Evolutionary conservation across 768 basidiomycete genomes (phyloP).

Genomic region (Leccinum longicurvipes): DNA sequence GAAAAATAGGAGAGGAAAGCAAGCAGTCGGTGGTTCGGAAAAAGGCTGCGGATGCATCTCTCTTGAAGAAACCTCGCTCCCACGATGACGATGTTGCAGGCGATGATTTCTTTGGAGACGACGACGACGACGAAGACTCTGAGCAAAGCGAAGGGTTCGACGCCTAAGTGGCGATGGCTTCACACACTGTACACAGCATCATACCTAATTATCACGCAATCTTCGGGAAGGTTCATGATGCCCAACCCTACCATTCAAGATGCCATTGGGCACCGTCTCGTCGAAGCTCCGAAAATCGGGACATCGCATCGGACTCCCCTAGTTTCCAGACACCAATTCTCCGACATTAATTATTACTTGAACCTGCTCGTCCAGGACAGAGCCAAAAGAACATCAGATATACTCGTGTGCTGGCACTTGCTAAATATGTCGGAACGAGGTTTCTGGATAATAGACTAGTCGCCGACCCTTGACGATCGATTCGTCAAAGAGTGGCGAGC

Average conservation of each 20-base stretch:
- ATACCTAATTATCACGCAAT: constrained; percentile 16
- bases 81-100: constrained; percentile 11
- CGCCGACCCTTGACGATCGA: neutral
- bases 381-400: neutral
- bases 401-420: neutral
- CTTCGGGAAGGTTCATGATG: neutral
- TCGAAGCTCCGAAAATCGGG: neutral
- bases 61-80: constrained; percentile 4
- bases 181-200: constrained; percentile 62
- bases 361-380: neutral
- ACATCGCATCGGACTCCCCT: neutral
- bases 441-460: neutral
- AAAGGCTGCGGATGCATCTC: neutral
- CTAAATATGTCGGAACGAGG: neutral
- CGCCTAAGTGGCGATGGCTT: constrained; percentile 1
- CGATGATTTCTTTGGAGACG: constrained; percentile 30
- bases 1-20: constrained; percentile 7
- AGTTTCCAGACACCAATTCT: neutral
- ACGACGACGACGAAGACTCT: constrained; percentile 21
- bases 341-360: neutral
- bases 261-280: too few species aligned
- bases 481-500: neutral
- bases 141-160: constrained; percentile 15
- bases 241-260: neutral
- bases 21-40: neutral